Evolutionary conservation across 2,329 filamentous ascomycete genomes (phyloP), one percentile per base, ranked within the genome.

Genomic region (Colletotrichum zoysiae): DNA sequence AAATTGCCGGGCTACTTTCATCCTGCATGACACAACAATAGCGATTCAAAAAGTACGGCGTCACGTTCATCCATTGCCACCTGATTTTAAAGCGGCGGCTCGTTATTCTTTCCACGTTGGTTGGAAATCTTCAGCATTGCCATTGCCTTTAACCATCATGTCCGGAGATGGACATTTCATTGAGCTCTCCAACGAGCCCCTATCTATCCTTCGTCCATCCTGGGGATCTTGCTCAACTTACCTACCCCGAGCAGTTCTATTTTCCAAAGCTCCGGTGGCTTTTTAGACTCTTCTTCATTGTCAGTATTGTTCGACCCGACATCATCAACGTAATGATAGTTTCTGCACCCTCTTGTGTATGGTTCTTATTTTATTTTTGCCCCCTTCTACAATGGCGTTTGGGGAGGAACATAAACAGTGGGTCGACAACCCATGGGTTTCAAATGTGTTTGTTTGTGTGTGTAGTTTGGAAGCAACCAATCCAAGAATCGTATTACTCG

Each of bases 271-370:
- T 57, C 63, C 33, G 48, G 48, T 44, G 58, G 42, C 60, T 55
- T 67, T 55, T 51, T 64, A 48, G 46, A 20, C 59, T 65, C 20
- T 60, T 67, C 40, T 67, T 70, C 65, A 35, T 51, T 59, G 58
- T 67, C 72, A 70, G 65, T 74, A 65, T 71, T 74, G 70, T 60
- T 66, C 60, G 33, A 46, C 38, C 42, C 40, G 38, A 46, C 53
- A 68, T 65, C 60, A 61, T 73, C 26, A 61, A 65, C 65, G 60
- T 73, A 73, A 68, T 71, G 64, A 61, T 73, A 67, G 64, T 72
- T 64, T 72, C 26, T n/a, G 42, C 42, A 2, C 57, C 20, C 18
- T 18, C 18, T 16, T 61, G 20, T 33, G 26, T 33, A 23, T 57
- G 38, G 16, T 30, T 30, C 4, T 30, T 30, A 3, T 30, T 30